These are phyloP conservation scores for Tricholoma terreum DNA, from an alignment of 768 basidiomycete genomes.

Conservation along the genomic window DNA sequence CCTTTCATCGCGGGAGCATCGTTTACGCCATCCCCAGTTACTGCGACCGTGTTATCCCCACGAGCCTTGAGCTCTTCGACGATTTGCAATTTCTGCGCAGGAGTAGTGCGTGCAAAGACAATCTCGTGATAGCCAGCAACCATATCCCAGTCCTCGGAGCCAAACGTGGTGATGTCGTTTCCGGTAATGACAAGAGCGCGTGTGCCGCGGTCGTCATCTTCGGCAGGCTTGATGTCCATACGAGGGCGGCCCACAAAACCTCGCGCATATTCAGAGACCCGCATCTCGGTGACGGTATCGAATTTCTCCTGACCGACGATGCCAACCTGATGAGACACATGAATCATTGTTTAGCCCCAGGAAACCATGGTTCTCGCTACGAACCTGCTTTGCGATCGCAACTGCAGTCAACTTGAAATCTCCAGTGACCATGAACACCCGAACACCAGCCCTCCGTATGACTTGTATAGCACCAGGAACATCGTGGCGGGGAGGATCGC, in stretches of 20 bases:
- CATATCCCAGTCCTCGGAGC: background rate
- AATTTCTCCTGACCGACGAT: background rate
- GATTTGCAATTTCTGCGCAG: slow-evolving; percentile 64
- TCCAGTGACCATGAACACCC: slow-evolving; percentile 62
- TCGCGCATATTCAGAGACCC: background rate
- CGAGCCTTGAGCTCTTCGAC: slow-evolving; percentile 54
- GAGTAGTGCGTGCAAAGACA: slow-evolving; percentile 62
- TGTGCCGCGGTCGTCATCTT: slow-evolving; percentile 16
- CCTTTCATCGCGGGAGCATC: slow-evolving; percentile 57
- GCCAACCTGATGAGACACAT: background rate
- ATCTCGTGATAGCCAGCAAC: slow-evolving; percentile 30
- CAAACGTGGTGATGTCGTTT: slow-evolving; percentile 16
- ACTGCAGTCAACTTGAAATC: slow-evolving; percentile 60
- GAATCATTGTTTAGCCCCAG: too few relatives aligned
- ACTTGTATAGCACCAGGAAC: slow-evolving; percentile 47
- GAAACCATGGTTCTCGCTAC: slow-evolving; percentile 38
- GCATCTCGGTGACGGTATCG: background rate
- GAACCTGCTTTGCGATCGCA: slow-evolving; percentile 62
- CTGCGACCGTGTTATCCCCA: slow-evolving; percentile 49
- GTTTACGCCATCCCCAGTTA: slow-evolving; percentile 68
- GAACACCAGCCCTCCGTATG: slow-evolving; percentile 56
- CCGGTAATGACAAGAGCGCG: slow-evolving; percentile 38
- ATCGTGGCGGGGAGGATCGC: slow-evolving; percentile 58
- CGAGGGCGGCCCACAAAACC: background rate
- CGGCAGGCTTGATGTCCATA: background rate